Base-by-base conservation (phyloP, 2,329 filamentous ascomycete genomes). In the Epichloe baconii region DNA sequence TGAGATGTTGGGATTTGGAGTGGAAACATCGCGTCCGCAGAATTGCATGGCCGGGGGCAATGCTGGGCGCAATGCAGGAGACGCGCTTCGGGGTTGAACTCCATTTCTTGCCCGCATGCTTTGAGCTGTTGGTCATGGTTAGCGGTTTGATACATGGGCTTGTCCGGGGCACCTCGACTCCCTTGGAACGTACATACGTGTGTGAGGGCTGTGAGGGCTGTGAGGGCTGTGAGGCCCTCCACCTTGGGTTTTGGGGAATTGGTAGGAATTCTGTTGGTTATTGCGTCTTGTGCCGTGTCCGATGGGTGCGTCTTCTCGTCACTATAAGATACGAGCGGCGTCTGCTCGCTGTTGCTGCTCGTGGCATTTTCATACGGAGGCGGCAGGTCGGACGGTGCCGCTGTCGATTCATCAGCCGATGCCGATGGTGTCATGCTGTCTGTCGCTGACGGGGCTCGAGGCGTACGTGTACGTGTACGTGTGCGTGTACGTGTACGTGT, bases 21-120 rank as follows among this genome's bases (percentile, higher is more conserved):
- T 45, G n/a, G 38, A 52, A 52, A 31, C 40, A 50, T n/a, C 47
- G 47, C 26, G 51, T 41, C 31, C 47, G 40, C 3, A 52, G 37
- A 21, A 52, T 38, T 5, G 11, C 15, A 5, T 36, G 37, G 21
- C 47, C 51, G 12, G 51, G 51, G 11, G n/a, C 15, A 31, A 49
- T 36, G 51, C 47, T 52, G 38, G 51, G 51, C 14, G 37, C 47
- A 41, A 52, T 46, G 38, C 51, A 34, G 42, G 23, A 46, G 19
- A 47, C 10, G 34, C 36, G 51, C 7, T 14, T 36, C 6, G 51
- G 42, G 12, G 42, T 31, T 34, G 47, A 23, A 42, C 37, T 46
- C 48, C 35, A 51, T 44, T 43, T 51, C 15, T 41, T 43, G 40
- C 44, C 36, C 34, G 35, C n/a, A 38, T 31, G 26, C n/a, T 17